A percentile compares a stretch with the other conserved stretches of the same genome.
Evolutionary conservation across 140 eudicot species (phyloP).

Genomic region (Ambrosia hybrid): DNA sequence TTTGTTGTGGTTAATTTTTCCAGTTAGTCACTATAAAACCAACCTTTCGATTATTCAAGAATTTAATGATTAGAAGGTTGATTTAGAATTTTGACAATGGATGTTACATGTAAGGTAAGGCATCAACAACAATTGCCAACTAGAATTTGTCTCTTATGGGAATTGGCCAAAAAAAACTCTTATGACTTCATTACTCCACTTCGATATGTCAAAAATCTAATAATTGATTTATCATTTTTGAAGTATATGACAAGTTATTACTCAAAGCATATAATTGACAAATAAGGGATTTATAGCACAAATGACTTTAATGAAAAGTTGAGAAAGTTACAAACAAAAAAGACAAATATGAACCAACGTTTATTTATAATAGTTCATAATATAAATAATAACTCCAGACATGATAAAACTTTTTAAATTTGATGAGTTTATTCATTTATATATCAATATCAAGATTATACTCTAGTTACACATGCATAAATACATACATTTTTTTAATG

Average conservation of each 20-base stretch:
- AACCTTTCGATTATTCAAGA: not conserved
- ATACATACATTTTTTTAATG: too few relatives aligned
- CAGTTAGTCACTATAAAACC: not conserved
- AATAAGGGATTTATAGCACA: conserved; percentile 11
- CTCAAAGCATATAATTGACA: conserved; percentile 22
- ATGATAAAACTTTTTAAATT: too few relatives aligned
- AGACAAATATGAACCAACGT: not conserved
- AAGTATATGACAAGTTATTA: conserved; percentile 4
- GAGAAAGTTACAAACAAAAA: not conserved
- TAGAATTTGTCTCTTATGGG: conserved; percentile 16
- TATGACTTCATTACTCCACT: conserved; percentile 6
- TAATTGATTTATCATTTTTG: conserved; percentile 1
- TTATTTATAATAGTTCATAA: too few relatives aligned
- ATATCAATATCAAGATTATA: too few relatives aligned
- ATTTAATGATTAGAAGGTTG: conserved; percentile 21
- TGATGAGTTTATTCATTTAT: too few relatives aligned
- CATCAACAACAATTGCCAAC: conserved; percentile 20
- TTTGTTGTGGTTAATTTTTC: not conserved
- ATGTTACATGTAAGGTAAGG: conserved; percentile 26
- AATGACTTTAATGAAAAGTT: not conserved
- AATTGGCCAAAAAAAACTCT: not conserved
- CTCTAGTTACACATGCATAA: too few relatives aligned
- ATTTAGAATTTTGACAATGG: conserved; percentile 9
- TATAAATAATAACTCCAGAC: too few relatives aligned
- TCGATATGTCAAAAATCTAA: conserved; percentile 21